Base-by-base conservation (phyloP, 805 yeast species). In the Ogataea trehaloabstinens region DNA sequence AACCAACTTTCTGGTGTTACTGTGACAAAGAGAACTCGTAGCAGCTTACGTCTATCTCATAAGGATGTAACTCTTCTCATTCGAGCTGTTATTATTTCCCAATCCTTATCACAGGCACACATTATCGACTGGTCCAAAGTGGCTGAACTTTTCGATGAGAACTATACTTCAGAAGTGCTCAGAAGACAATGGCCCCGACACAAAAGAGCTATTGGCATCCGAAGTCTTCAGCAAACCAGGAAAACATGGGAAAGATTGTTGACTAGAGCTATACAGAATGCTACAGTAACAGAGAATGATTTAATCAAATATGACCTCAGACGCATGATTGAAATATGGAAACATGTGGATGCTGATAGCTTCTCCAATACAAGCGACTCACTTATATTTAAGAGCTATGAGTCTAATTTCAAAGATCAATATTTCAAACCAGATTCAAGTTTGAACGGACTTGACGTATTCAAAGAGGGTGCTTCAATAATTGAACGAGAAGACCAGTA, bases 121-220 rank as follows among this genome's bases (percentile, higher is more conserved):
- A 61, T 64, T 5, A 82, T 85, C 27, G 80, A 78, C 42, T 89
- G 95, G 84, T 71, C 70, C 0, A 60, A 69, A 24, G 78, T 89
- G 5, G 68, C 82, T 0, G 53, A 52, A 0, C 56, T 76, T 5
- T 73, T 85, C 33, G 68, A 63, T 4, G 71, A 58, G 13, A 60
- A 55, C 19, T 49, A 56, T 29, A 57, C 67, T 0, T 63, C 73
- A 2, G 74, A 70, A 6, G 64, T 70, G 8, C 61, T 82, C 19
- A 72, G 71, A 45, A 74, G 76, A 35, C 80, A 76, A 42, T 90
- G 96, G 96, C 77, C 83, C 2, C 67, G 75, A 15, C 70, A 85
- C 6, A 70, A 86, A 30, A 74, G 76, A 27, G 37, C 45, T 6
- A 76, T 82, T 27, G 93, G 93, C 0, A 60, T 63, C 12, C 68